These are phyloP conservation scores for Boletus edulis DNA, from an alignment of 768 basidiomycete species.

Conservation along the genomic window DNA sequence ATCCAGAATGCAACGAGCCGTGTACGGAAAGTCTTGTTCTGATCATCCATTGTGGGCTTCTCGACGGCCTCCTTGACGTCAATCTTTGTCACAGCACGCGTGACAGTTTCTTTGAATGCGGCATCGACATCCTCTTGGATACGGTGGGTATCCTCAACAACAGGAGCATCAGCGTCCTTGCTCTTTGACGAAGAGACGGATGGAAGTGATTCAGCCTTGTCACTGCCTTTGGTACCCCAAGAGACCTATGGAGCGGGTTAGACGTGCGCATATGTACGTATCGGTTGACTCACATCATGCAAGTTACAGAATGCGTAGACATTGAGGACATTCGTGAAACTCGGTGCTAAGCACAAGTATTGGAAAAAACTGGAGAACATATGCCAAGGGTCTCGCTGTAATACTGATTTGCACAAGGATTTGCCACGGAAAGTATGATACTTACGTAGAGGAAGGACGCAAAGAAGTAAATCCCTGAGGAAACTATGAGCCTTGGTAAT, in stretches of 20 bases:
- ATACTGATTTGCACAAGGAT: slow-evolving; percentile 4
- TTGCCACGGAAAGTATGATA: slow-evolving; percentile 4
- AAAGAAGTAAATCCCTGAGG: slow-evolving; percentile 70
- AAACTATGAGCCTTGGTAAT: slow-evolving; percentile 6
- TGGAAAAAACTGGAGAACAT: slow-evolving; percentile 94
- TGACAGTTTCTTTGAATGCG: slow-evolving; percentile 89
- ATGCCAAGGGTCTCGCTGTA: slow-evolving; percentile 94
- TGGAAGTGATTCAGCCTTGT: slow-evolving; percentile 90
- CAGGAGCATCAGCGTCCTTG: slow-evolving; percentile 68
- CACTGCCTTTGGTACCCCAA: slow-evolving; percentile 95
- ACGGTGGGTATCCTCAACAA: slow-evolving; percentile 83
- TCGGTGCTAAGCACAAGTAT: slow-evolving; percentile 86
- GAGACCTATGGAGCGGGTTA: slow-evolving; percentile 51
- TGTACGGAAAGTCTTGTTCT: slow-evolving; percentile 92
- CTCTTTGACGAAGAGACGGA: slow-evolving; percentile 83
- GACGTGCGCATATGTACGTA: neutral
- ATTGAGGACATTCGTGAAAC: slow-evolving; percentile 93
- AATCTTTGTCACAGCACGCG: slow-evolving; percentile 77
- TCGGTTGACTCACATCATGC: slow-evolving; percentile 62
- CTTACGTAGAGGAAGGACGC: slow-evolving; percentile 85
- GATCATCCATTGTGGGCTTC: slow-evolving; percentile 84
- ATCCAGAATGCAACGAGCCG: slow-evolving; percentile 84
- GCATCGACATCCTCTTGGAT: slow-evolving; percentile 88
- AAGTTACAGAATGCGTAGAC: slow-evolving; percentile 98
- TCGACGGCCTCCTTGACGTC: slow-evolving; percentile 63